Base-by-base conservation (phyloP, 345 rosid genomes). In the Gynandropsis gynandra region DNA sequence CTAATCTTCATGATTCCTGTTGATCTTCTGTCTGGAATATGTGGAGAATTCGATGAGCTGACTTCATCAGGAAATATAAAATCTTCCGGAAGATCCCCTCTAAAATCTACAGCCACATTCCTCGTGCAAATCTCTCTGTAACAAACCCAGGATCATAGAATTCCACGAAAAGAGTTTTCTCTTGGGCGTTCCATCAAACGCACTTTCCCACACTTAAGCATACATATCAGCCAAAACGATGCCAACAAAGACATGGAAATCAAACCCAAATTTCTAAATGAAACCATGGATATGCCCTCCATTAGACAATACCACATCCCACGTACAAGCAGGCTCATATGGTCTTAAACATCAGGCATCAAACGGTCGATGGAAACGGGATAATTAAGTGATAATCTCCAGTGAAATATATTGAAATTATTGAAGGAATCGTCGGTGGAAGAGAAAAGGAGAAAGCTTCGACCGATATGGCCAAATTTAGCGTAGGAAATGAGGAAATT, bases 131-230 rank as follows among this genome's bases (percentile, higher is more conserved):
- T 53, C 42, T 54, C 41, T 58, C 37, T 63, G 45, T 14, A 61
- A 54, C 42, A 49, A 76, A 1, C 81, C 73, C 68, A 59, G 53
- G 14, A 70, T 14, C 77, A 77, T 66, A 13, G 70, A 67, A 57
- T 70, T 68, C 60, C 66, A 66, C 4, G 62, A 56, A 32, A 66
- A 72, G 40, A 72, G 70, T 42, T 72, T 72, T 44, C 69, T 69
- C 6, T 62, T 42, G 14, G 82, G 69, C 72, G 70, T 69, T 61
- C 66, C 65, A 37, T 51, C 82, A 27, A 80, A 76, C 67, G 68
- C 65, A 74, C n/a, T 11, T 36, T n/a, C n/a, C 40, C 52, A 15
- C 70, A 71, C 42, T 63, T 73, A n/a, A 0, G 74, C 72, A 29
- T 72, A 75, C 80, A 72, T 44, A 50, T 55, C 61, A 9, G 66